These are phyloP conservation scores for Epichloe gansuensis DNA, from an alignment of 2,329 filamentous ascomycete genomes.

Conservation along the genomic window DNA sequence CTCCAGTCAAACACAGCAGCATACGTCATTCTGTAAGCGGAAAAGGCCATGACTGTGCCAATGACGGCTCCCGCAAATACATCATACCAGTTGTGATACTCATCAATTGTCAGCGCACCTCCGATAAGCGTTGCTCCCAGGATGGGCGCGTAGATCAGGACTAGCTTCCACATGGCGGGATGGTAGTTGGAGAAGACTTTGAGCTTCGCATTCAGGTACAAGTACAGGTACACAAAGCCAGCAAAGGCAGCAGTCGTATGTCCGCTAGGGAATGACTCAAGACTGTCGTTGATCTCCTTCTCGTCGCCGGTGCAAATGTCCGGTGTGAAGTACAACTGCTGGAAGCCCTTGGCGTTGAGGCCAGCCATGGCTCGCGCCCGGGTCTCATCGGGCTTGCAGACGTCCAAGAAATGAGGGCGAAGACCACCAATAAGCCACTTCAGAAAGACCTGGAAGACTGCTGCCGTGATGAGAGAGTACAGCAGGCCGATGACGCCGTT, in stretches of 20 bases:
- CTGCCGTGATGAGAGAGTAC: slow-evolving; percentile 56
- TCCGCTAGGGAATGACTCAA: slow-evolving; percentile 62
- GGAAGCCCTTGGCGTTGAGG: slow-evolving; percentile 40
- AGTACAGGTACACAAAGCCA: slow-evolving; percentile 55
- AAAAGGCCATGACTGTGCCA: slow-evolving; percentile 53
- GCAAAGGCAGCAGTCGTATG: slow-evolving; percentile 64
- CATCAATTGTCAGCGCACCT: slow-evolving; percentile 58
- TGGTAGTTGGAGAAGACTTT: slow-evolving; percentile 66
- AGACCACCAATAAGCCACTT: slow-evolving; percentile 65
- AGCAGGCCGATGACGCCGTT: slow-evolving; percentile 58
- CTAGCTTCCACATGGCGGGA: slow-evolving; percentile 61
- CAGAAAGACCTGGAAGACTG: slow-evolving; percentile 66
- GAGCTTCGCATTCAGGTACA: slow-evolving; percentile 69
- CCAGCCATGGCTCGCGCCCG: slow-evolving; percentile 14
- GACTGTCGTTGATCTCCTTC: slow-evolving; percentile 52
- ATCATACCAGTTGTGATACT: slow-evolving; percentile 68
- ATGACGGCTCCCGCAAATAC: slow-evolving; percentile 54
- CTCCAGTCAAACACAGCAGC: slow-evolving; percentile 57
- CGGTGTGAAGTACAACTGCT: slow-evolving; percentile 53
- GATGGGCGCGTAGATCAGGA: slow-evolving; percentile 51
- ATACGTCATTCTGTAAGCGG: slow-evolving; percentile 55
- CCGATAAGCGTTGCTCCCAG: slow-evolving; percentile 57
- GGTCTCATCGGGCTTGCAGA: slow-evolving; percentile 46
- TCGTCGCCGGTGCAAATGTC: slow-evolving; percentile 57
- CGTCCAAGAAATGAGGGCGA: slow-evolving; percentile 58